phyloP scores from a whole-genome alignment of 1,284 basidiomycete genomes.

The Sutorius eximius region DNA sequence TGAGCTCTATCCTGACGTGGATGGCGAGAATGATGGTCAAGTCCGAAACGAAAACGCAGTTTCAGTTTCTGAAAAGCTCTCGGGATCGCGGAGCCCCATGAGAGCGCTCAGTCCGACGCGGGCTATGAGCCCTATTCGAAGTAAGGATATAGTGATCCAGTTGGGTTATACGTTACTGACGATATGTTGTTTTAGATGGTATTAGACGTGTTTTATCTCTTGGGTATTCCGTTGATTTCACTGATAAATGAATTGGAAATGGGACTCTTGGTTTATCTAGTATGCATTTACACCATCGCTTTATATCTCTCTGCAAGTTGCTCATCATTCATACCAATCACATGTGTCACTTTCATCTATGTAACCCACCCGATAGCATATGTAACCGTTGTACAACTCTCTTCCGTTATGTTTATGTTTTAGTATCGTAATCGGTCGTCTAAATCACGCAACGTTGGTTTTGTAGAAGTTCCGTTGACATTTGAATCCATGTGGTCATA shows the following conservation, averaged over 20 bases:
- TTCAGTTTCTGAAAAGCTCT: slow-evolving; percentile 6
- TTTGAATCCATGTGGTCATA: background rate
- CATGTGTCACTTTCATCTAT: background rate
- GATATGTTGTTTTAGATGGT: slow-evolving; percentile 20
- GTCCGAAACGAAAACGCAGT: background rate
- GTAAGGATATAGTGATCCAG: slow-evolving; percentile 17
- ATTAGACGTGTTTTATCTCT: slow-evolving; percentile 33
- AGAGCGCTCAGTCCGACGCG: slow-evolving; percentile 34
- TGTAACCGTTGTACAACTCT: background rate
- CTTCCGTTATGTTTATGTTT: background rate
- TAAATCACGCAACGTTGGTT: background rate
- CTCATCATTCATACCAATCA: background rate
- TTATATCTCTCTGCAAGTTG: background rate
- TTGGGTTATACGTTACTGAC: slow-evolving; percentile 9
- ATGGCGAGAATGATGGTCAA: background rate
- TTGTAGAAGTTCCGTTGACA: background rate
- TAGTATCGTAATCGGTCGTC: background rate
- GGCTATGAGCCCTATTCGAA: slow-evolving; percentile 35
- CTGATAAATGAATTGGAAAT: slow-evolving; percentile 10
- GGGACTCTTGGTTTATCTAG: background rate
- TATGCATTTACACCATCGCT: background rate
- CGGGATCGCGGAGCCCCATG: slow-evolving; percentile 15
- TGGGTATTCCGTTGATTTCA: slow-evolving; percentile 9
- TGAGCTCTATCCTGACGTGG: background rate
- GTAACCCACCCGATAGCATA: background rate